Percentiles rank a stretch among this genome's conserved stretches.
Evolutionary conservation across 1,284 basidiomycete genomes (phyloP).

Genomic region (Ceratobasidium sp.): DNA sequence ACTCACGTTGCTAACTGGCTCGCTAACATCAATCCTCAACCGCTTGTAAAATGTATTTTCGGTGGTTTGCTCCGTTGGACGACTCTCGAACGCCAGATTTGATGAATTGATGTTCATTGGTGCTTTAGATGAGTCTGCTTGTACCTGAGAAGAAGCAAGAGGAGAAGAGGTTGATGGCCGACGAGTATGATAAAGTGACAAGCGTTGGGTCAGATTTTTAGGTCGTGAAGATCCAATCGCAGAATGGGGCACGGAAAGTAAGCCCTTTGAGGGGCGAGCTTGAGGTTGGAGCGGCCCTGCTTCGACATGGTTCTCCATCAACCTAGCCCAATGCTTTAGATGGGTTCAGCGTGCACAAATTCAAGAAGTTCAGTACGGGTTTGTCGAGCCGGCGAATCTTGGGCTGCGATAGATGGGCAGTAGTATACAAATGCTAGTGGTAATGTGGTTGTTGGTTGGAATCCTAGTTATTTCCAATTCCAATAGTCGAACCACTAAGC

Average conservation of each 20-base stretch:
- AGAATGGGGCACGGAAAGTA: conserved; percentile 29
- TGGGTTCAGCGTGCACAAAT: neutral
- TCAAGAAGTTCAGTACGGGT: neutral
- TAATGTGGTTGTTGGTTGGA: neutral
- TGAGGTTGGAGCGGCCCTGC: neutral
- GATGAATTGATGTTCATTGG: conserved; percentile 20
- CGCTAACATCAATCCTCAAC: conserved; percentile 78
- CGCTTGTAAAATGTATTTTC: conserved; percentile 49
- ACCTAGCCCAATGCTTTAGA: neutral
- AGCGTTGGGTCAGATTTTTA: conserved; percentile 23
- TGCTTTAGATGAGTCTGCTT: conserved; percentile 23
- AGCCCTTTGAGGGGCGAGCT: conserved; percentile 10
- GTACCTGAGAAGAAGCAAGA: conserved; percentile 37
- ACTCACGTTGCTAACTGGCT: conserved; percentile 81
- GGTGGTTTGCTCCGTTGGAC: conserved; percentile 15
- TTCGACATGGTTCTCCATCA: conserved; percentile 38
- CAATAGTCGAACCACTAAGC: neutral
- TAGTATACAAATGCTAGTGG: conserved; percentile 1
- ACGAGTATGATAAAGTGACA: conserved; percentile 35
- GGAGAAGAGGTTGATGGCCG: conserved; percentile 40
- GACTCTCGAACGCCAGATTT: neutral
- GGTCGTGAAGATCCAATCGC: conserved; percentile 36
- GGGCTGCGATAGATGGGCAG: neutral
- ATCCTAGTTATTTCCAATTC: conserved; percentile 8
- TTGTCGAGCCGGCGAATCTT: neutral